Evolutionary conservation across 192 early-diverging fungal species (phyloP).

Genomic region (Podila minutissima): DNA sequence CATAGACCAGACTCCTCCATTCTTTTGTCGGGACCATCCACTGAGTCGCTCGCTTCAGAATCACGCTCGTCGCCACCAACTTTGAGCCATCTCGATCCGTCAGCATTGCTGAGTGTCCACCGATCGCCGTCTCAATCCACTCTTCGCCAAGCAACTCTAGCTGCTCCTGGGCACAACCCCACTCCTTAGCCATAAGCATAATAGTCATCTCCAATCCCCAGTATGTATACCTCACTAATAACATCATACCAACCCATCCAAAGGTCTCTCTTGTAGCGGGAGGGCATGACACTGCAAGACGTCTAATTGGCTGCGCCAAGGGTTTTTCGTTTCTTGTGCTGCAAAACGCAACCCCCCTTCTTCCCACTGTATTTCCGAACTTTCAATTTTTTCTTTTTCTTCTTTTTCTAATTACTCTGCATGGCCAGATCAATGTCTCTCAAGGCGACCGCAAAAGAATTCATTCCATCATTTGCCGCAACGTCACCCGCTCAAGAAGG

Average conservation of each 20-base stretch:
- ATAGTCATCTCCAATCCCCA: too few species aligned
- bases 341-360: neutral
- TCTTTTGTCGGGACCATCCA: too few species aligned
- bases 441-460: conserved; percentile 52
- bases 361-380: neutral
- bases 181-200: too few species aligned
- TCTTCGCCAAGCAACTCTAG: neutral
- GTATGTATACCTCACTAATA: too few species aligned
- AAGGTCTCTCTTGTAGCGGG: too few species aligned
- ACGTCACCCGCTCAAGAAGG: conserved; percentile 12
- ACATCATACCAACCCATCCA: too few species aligned
- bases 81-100: too few species aligned
- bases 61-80: neutral
- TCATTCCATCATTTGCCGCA: conserved; percentile 39
- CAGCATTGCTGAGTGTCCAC: neutral
- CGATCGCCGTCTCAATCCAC: neutral
- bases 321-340: neutral
- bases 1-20: neutral
- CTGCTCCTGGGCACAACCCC: too few species aligned
- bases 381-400: conserved; percentile 5
- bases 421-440: conserved; percentile 46
- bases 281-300: too few species aligned
- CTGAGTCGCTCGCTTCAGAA: neutral
- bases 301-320: too few species aligned
- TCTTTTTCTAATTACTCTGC: conserved; percentile 12